Evolutionary conservation across 805 yeast genomes (phyloP), one percentile per base, ranked within the genome.

Genomic region (Tetrapisispora phaffii): DNA sequence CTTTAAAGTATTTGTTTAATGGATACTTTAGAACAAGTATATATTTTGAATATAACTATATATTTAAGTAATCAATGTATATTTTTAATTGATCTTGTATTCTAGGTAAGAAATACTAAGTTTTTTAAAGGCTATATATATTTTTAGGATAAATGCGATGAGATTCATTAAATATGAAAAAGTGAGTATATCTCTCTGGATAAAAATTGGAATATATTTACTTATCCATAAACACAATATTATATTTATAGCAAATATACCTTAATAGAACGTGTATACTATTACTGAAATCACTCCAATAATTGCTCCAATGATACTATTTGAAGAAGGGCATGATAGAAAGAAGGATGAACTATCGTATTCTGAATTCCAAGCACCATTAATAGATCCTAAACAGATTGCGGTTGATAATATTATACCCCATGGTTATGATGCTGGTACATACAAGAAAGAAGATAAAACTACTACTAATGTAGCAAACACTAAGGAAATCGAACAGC

Each of bases 361-460:
- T 4, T 22, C 34, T 2, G 33, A 28, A 7, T 32, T 41, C n/a
- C 7, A 22, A 19, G 26, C 39, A 13, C 26, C 24, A 19, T n/a
- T 26, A 35, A 28, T 44, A 15, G 41, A 44, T 17, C 44, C 45
- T 17, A 36, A 34, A 21, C 41, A 42, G 17, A 15, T 45, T 38
- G 19, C 16, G 17, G 24, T 9, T 12, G 31, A 28, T 12, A 6
- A n/a, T 28, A 12, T 4, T 10, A 9, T 28, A 5, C 31, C 10
- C 10, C n/a, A 28, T n/a, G 13, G 13, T 28, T 4, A 28, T 28
- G 13, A 28, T 7, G 15, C n/a, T 4, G 15, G 17, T n/a, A 24
- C 9, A n/a, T n/a, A n/a, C 3, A n/a, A 20, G 7, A 15, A 23
- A 22, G 15, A 36, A 10, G 15, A 22, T 33, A 34, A 20, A 21